Conservation (phyloP, 2,329 filamentous ascomycete species). For the Colletotrichum orchidophilum region DNA sequence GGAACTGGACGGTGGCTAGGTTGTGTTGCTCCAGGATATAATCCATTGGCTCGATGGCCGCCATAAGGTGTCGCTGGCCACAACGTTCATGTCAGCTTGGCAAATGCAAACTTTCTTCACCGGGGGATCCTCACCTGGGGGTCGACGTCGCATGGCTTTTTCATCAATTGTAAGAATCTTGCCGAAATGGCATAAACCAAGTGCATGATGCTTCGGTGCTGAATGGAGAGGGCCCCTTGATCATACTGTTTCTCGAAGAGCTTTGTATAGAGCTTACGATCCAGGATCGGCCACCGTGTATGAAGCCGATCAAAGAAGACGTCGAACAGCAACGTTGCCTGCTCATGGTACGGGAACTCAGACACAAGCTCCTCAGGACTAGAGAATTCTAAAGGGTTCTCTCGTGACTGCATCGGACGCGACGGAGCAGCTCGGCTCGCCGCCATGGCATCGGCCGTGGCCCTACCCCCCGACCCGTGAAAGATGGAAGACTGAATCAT, state of each 20-base stretch:
- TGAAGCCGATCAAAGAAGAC: slow-evolving; percentile 41
- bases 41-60: slow-evolving; percentile 44
- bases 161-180: slow-evolving; percentile 39
- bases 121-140: slow-evolving; percentile 31
- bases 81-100: background rate
- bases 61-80: slow-evolving; percentile 40
- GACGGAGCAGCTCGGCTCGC: background rate
- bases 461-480: slow-evolving; percentile 23
- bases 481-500: slow-evolving; percentile 41
- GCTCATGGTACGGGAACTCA: slow-evolving; percentile 32
- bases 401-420: background rate
- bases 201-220: slow-evolving; percentile 39
- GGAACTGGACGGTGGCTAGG: slow-evolving; percentile 43
- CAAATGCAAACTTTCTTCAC: fast-evolving
- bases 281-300: slow-evolving; percentile 39
- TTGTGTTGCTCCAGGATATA: slow-evolving; percentile 45
- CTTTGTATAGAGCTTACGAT: slow-evolving; percentile 34
- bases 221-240: slow-evolving; percentile 35
- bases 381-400: slow-evolving; percentile 7
- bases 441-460: slow-evolving; percentile 9
- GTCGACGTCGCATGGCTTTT: slow-evolving; percentile 38
- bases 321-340: slow-evolving; percentile 37
- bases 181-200: slow-evolving; percentile 40
- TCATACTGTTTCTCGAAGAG: slow-evolving; percentile 36
- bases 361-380: slow-evolving; percentile 21